phyloP scores from a whole-genome alignment of 495 filamentous ascomycete species.

The Aspergillus nidulans region DNA sequence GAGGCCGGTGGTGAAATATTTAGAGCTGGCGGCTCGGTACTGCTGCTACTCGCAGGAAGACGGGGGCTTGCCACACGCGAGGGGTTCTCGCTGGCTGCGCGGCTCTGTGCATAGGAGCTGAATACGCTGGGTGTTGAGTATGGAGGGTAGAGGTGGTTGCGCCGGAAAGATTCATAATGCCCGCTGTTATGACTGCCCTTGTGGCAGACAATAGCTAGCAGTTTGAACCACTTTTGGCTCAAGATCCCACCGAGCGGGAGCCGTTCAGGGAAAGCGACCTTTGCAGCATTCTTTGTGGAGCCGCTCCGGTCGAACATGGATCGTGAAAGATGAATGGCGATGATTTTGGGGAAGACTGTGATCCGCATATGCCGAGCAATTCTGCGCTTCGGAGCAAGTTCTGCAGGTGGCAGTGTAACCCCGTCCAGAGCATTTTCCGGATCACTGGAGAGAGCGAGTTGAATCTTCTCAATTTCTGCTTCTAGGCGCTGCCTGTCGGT shows the following conservation, averaged over 20 bases:
- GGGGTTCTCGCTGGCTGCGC: constrained; percentile 43
- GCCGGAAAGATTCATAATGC: constrained; percentile 93
- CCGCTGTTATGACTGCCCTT: constrained; percentile 95
- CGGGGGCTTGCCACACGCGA: constrained; percentile 43
- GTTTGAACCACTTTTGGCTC: constrained; percentile 71
- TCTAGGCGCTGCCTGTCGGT: constrained; percentile 51
- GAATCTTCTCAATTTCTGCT: constrained; percentile 50
- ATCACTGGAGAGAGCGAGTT: constrained; percentile 62
- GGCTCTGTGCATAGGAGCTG: constrained; percentile 63
- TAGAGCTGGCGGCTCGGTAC: constrained; percentile 23
- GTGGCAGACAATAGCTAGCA: constrained; percentile 86
- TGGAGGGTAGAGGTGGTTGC: constrained; percentile 72
- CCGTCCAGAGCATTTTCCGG: constrained; percentile 72
- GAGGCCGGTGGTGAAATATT: constrained; percentile 37
- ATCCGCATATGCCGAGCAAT: constrained; percentile 86
- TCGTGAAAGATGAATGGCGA: constrained; percentile 87
- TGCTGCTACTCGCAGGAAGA: constrained; percentile 24
- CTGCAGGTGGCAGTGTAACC: constrained; percentile 68
- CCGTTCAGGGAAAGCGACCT: constrained; percentile 83
- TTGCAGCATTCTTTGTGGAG: constrained; percentile 90
- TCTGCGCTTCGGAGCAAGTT: constrained; percentile 69
- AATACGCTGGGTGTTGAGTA: constrained; percentile 79
- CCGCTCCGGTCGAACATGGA: constrained; percentile 79
- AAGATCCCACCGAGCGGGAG: constrained; percentile 77
- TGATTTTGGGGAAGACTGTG: constrained; percentile 76